These are phyloP conservation scores for Penicillium dipodomyicola DNA, from an alignment of 495 filamentous ascomycete species.

Conservation along the genomic window DNA sequence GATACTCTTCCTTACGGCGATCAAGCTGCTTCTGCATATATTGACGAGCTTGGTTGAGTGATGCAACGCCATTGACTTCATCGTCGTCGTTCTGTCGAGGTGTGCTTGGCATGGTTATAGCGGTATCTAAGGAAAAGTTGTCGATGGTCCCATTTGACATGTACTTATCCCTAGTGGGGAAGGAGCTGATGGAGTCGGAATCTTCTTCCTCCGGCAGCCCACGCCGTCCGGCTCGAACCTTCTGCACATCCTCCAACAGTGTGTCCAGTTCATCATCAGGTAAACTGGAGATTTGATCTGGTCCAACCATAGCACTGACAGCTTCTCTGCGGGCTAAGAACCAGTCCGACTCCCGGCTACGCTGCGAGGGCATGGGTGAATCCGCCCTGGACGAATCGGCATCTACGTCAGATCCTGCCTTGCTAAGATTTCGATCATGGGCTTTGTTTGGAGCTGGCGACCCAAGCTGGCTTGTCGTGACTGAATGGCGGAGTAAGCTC, in stretches of 20 bases:
- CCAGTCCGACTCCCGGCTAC: slow-evolving; percentile 88
- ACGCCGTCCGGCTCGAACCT: slow-evolving; percentile 77
- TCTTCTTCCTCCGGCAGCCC: slow-evolving; percentile 79
- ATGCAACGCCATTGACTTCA: slow-evolving; percentile 63
- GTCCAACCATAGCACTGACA: slow-evolving; percentile 82
- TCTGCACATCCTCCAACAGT: slow-evolving; percentile 93
- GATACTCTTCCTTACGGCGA: slow-evolving; percentile 76
- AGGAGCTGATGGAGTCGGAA: slow-evolving; percentile 83
- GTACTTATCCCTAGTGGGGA: slow-evolving; percentile 90
- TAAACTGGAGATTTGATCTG: slow-evolving; percentile 82
- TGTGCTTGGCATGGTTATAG: slow-evolving; percentile 88
- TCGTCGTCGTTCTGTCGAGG: slow-evolving; percentile 70
- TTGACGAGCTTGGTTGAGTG: slow-evolving; percentile 70
- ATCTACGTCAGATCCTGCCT: slow-evolving; percentile 67
- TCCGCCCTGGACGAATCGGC: slow-evolving; percentile 69
- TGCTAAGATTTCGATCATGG: slow-evolving; percentile 76
- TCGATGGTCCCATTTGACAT: slow-evolving; percentile 93
- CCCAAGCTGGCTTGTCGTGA: slow-evolving; percentile 76
- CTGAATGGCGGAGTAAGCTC: slow-evolving; percentile 82
- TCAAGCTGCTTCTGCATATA: slow-evolving; percentile 88
- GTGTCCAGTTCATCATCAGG: slow-evolving; percentile 93
- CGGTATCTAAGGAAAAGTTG: slow-evolving; percentile 94
- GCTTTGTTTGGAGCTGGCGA: slow-evolving; percentile 66
- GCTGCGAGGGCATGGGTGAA: slow-evolving; percentile 69
- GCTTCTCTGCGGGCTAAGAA: slow-evolving; percentile 91